phyloP scores from a whole-genome alignment of 75 land plant genomes.

The Selaginella tamariscina region DNA sequence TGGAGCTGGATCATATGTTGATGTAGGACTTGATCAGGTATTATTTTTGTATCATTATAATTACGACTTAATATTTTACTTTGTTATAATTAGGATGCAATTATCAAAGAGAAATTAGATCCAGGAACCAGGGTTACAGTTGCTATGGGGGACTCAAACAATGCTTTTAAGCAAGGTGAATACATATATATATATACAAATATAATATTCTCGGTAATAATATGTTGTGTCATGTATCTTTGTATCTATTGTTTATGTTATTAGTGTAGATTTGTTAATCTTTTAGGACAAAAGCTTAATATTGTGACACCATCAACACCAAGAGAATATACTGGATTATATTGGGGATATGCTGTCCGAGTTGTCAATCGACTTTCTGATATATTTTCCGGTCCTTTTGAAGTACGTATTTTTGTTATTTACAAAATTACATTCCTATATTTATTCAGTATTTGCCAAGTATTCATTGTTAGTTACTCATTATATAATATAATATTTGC shows the following conservation, averaged over 20 bases:
- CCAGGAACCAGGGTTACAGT: constrained; percentile 84
- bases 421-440: not conserved
- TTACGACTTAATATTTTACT: not conserved
- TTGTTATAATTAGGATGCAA: constrained; percentile 45
- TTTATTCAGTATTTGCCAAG: not conserved
- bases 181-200: too few relatives aligned
- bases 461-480: not conserved
- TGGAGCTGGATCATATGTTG: constrained; percentile 56
- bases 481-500: not conserved
- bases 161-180: constrained; percentile 18
- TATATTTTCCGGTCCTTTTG: constrained; percentile 46
- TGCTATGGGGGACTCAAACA: constrained; percentile 57
- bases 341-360: constrained; percentile 96
- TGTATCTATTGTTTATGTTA: not conserved
- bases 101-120: constrained; percentile 43
- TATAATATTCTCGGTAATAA: too few relatives aligned
- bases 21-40: constrained; percentile 90
- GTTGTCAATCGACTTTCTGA: constrained; percentile 54
- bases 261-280: not conserved
- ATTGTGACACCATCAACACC: constrained; percentile 46
- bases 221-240: too few relatives aligned
- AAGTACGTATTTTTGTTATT: constrained; percentile 32
- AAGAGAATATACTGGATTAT: constrained; percentile 51
- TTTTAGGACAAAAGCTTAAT: constrained; percentile 16
- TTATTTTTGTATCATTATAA: constrained; percentile 7